phyloP scores from a whole-genome alignment of 2,329 filamentous ascomycete species.

The Coleophoma eucalyptorum region DNA sequence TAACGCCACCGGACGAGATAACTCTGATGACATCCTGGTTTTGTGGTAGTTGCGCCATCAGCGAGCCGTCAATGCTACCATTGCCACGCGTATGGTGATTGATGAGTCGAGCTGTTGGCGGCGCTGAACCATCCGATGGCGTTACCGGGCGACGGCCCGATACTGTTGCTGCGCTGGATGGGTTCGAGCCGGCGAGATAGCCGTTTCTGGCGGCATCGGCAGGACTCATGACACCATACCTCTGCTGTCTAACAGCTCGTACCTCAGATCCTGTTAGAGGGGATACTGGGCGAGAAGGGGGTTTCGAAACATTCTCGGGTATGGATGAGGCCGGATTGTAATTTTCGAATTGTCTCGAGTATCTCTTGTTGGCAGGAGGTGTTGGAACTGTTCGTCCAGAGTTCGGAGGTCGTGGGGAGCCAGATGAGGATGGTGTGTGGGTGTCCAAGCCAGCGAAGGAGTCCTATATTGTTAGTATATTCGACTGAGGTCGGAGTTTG shows the following conservation, averaged over 20 bases:
- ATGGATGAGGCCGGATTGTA: constrained; percentile 21
- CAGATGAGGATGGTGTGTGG: constrained; percentile 58
- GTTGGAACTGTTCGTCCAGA: constrained; percentile 43
- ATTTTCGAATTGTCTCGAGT: constrained; percentile 56
- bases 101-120: constrained; percentile 58
- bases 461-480: constrained; percentile 51
- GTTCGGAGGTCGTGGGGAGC: constrained; percentile 60
- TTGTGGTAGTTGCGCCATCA: constrained; percentile 80
- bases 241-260: constrained; percentile 31
- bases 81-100: constrained; percentile 72
- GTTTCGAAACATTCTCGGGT: constrained; percentile 41
- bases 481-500: background rate
- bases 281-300: constrained; percentile 66
- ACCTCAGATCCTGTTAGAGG: constrained; percentile 39
- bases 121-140: constrained; percentile 50
- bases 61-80: constrained; percentile 79
- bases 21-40: constrained; percentile 89
- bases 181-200: constrained; percentile 50
- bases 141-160: constrained; percentile 54
- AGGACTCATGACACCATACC: constrained; percentile 58
- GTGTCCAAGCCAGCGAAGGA: constrained; percentile 79
- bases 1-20: constrained; percentile 86
- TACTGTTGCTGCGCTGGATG: constrained; percentile 44
- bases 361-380: constrained; percentile 54
- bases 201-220: constrained; percentile 46